These are phyloP conservation scores for Candida tropicalis DNA, from an alignment of 1,139 yeast species.

Conservation along the genomic window DNA sequence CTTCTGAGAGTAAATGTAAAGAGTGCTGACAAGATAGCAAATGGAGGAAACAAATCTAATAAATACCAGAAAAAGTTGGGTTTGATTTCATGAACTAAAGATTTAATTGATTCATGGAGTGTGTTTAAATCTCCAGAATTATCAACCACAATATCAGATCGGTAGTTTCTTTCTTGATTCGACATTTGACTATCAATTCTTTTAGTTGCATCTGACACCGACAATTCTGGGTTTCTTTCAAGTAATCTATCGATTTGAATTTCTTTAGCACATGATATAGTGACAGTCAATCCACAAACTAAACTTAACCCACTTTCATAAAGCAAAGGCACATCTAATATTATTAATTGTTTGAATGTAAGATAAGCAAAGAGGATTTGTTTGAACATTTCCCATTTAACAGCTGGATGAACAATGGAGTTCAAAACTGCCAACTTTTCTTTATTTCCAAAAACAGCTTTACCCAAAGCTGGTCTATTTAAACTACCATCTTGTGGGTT, in stretches of 20 bases:
- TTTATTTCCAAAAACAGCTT: slow-evolving; percentile 71
- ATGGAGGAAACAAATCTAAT: slow-evolving; percentile 61
- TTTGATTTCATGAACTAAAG: slow-evolving; percentile 42
- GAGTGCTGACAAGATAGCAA: slow-evolving; percentile 38
- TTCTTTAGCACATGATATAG: slow-evolving; percentile 63
- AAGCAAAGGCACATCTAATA: slow-evolving; percentile 86
- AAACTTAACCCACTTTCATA: slow-evolving; percentile 77
- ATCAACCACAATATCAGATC: slow-evolving; percentile 69
- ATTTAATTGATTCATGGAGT: slow-evolving; percentile 50
- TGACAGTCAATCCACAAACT: slow-evolving; percentile 72
- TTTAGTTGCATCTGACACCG: slow-evolving; percentile 65
- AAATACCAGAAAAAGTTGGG: slow-evolving; percentile 62
- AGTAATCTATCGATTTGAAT: slow-evolving; percentile 65
- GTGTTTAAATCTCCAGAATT: slow-evolving; percentile 58
- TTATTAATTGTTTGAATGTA: slow-evolving; percentile 51
- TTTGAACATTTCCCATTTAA: slow-evolving; percentile 65
- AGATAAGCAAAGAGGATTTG: slow-evolving; percentile 62
- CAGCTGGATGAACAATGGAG: slow-evolving; percentile 87
- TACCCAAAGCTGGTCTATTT: slow-evolving; percentile 76
- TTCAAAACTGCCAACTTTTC: slow-evolving; percentile 61
- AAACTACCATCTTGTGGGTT: slow-evolving; percentile 50
- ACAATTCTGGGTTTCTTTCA: slow-evolving; percentile 66
- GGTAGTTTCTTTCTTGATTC: slow-evolving; percentile 53
- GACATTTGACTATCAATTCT: slow-evolving; percentile 82
- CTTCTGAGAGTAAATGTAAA: slow-evolving; percentile 24